Conservation (phyloP, 1,284 basidiomycete species). For the Rhodotorula sp. region DNA sequence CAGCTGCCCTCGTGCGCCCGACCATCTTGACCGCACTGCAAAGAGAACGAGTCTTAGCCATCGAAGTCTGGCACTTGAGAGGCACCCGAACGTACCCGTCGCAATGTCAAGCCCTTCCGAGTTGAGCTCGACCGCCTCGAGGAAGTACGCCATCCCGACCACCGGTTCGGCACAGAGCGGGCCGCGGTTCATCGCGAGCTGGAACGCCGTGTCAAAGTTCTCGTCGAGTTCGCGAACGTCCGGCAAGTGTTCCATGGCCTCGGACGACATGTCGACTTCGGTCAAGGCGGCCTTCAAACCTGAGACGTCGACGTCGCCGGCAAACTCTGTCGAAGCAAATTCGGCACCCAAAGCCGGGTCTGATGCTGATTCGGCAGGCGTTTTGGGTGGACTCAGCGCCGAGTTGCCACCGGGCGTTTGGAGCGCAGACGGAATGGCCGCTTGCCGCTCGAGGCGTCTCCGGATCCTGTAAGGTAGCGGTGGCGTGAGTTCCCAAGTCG, state of each 20-base stretch:
- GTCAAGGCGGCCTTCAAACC: slow-evolving; percentile 19
- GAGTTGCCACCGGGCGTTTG: slow-evolving; percentile 30
- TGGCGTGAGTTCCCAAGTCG: neutral
- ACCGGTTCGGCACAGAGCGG: slow-evolving; percentile 94
- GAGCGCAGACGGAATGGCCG: slow-evolving; percentile 27
- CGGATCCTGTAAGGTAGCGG: slow-evolving; percentile 26
- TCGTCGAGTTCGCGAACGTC: slow-evolving; percentile 66
- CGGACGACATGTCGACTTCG: slow-evolving; percentile 14
- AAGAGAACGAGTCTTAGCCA: neutral
- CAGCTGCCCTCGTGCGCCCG: slow-evolving; percentile 77
- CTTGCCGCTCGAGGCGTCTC: slow-evolving; percentile 38
- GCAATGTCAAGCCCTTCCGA: slow-evolving; percentile 50
- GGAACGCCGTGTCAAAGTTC: slow-evolving; percentile 88
- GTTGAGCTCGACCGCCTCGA: slow-evolving; percentile 68
- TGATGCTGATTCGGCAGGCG: slow-evolving; percentile 11
- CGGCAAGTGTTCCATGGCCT: slow-evolving; percentile 19
- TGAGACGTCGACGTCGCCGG: slow-evolving; percentile 29
- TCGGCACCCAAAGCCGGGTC: slow-evolving; percentile 25
- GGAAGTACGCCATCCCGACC: slow-evolving; percentile 86
- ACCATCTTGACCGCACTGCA: slow-evolving; percentile 52
- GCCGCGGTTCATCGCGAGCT: slow-evolving; percentile 88
- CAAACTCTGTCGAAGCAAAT: slow-evolving; percentile 35
- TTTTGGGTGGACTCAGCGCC: slow-evolving; percentile 19
- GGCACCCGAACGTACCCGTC: slow-evolving; percentile 3
- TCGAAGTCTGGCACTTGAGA: neutral